These are phyloP conservation scores for Lentinula guzmanii DNA, from an alignment of 768 basidiomycete genomes.

Conservation along the genomic window DNA sequence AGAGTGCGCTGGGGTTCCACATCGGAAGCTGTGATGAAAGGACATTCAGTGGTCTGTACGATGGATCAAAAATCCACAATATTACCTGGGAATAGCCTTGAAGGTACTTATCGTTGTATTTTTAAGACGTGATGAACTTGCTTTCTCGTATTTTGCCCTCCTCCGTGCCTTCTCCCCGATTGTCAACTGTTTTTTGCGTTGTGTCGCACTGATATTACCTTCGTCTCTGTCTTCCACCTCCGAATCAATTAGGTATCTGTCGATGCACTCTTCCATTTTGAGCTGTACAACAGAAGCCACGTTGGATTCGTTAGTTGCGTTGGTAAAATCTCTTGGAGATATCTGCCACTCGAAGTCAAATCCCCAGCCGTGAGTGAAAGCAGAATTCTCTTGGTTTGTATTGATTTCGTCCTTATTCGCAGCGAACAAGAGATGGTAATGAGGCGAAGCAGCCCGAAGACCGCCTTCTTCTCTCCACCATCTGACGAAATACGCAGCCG, in stretches of 20 bases:
- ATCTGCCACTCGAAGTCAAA: conserved; percentile 77
- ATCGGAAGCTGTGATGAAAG: neutral
- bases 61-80: neutral
- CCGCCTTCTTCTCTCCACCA: conserved; percentile 85
- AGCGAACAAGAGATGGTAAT: conserved; percentile 1
- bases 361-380: conserved; percentile 61
- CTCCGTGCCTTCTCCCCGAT: conserved; percentile 33
- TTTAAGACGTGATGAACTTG: neutral
- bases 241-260: conserved; percentile 38
- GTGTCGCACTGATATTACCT: conserved; percentile 59
- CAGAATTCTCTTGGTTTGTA: neutral
- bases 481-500: conserved; percentile 74
- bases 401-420: neutral
- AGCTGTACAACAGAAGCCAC: conserved; percentile 37
- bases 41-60: neutral
- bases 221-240: conserved; percentile 49
- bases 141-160: conserved; percentile 19
- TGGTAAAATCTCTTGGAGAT: conserved; percentile 10
- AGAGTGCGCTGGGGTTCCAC: too few relatives aligned
- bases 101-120: too few relatives aligned
- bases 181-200: conserved; percentile 55
- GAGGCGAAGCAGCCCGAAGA: conserved; percentile 41
- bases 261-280: conserved; percentile 70
- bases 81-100: neutral
- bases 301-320: conserved; percentile 1